These are phyloP conservation scores for Chrysochromulina parva DNA, from an alignment of 78 protist genomes.

Conservation along the genomic window DNA sequence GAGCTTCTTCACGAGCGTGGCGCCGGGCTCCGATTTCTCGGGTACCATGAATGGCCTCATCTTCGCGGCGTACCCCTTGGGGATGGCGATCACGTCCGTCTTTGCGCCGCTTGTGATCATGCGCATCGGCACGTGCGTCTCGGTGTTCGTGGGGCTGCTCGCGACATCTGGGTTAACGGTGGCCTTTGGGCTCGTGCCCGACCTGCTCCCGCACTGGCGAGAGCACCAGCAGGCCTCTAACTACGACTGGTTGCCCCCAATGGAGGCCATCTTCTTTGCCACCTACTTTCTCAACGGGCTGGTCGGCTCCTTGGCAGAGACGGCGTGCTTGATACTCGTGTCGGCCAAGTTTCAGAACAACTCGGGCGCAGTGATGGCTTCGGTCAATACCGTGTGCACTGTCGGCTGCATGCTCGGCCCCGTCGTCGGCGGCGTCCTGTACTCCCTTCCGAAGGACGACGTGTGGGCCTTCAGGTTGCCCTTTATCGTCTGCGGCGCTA, in stretches of 20 bases:
- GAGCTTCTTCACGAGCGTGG: conserved; percentile 1
- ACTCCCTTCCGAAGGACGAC: not conserved
- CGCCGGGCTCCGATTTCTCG: not conserved
- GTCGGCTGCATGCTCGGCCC: conserved; percentile 33
- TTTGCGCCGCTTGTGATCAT: not conserved
- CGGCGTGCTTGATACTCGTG: not conserved
- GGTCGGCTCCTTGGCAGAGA: conserved; percentile 12
- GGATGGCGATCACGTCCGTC: conserved; percentile 22
- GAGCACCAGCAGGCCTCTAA: not conserved
- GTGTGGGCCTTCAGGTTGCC: not conserved
- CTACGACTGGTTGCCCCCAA: not conserved
- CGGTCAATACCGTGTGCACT: not conserved
- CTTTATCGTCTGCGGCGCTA: not conserved
- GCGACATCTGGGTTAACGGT: too few species aligned
- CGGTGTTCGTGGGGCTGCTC: not conserved
- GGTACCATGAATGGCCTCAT: conserved; percentile 11
- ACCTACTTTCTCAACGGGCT: conserved; percentile 14
- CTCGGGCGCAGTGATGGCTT: conserved; percentile 17
- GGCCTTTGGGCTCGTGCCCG: conserved; percentile 20
- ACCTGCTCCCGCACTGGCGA: not conserved
- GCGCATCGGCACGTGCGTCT: conserved; percentile 13
- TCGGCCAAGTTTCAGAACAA: not conserved
- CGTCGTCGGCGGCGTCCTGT: conserved; percentile 22
- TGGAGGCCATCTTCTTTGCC: not conserved
- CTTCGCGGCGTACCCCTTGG: conserved; percentile 33